Percentiles rank a stretch among this genome's conserved stretches.
These are phyloP conservation scores for Moelleriella libera DNA, from an alignment of 2,329 filamentous ascomycete species.

Conservation along the genomic window DNA sequence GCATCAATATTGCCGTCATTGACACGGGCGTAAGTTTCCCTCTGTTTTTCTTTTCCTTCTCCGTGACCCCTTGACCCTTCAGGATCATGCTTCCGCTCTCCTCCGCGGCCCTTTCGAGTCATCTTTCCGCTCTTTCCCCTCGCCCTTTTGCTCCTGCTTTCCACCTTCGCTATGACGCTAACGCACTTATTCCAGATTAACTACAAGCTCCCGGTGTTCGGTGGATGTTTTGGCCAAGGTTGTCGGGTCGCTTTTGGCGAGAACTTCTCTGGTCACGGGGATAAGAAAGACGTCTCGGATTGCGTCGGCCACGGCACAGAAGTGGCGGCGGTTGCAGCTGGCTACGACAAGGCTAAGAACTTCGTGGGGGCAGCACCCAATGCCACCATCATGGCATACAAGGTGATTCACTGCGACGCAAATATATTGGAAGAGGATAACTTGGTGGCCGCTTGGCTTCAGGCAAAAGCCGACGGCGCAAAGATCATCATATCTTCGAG, in stretches of 20 bases:
- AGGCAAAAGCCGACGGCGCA: conserved; percentile 2
- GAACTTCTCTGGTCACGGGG: neutral
- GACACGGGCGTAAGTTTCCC: neutral
- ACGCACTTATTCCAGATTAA: neutral
- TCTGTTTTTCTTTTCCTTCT: too few species aligned
- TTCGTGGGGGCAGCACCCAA: conserved; percentile 2
- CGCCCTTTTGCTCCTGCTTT: too few species aligned
- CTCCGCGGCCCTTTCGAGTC: too few species aligned
- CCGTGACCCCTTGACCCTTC: too few species aligned
- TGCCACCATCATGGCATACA: conserved; percentile 1
- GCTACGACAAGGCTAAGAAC: neutral
- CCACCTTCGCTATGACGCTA: too few species aligned
- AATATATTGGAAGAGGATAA: neutral
- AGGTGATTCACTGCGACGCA: neutral
- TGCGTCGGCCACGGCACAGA: conserved; percentile 5
- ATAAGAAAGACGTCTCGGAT: neutral
- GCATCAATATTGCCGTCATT: neutral
- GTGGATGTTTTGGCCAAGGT: neutral
- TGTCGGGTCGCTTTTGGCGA: neutral
- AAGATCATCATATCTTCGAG: conserved; percentile 3
- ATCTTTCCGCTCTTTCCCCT: too few species aligned
- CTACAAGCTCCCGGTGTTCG: neutral
- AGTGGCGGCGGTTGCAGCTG: conserved; percentile 2
- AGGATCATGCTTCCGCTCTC: too few species aligned
- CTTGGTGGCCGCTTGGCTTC: neutral